Conservation (phyloP, 202 grass and related monocot species). For the Setaria viridis region DNA sequence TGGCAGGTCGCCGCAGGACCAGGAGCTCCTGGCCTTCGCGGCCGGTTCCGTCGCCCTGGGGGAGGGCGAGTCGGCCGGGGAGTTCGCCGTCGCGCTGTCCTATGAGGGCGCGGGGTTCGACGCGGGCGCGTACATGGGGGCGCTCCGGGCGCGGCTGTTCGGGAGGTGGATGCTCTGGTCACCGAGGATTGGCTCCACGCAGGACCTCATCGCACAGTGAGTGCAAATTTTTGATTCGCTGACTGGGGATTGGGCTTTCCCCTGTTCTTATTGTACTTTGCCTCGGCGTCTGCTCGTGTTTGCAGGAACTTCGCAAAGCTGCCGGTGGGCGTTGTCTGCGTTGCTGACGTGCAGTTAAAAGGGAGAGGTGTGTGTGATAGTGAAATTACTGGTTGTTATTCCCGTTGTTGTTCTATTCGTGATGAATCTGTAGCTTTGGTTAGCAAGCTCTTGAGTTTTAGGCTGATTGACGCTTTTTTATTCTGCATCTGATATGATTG, state of each 20-base stretch:
- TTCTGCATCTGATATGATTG: not conserved
- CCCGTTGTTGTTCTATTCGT: not conserved
- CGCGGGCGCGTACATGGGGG: slow-evolving; percentile 61
- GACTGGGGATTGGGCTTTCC: not conserved
- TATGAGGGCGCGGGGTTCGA: slow-evolving; percentile 42
- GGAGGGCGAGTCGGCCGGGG: not conserved
- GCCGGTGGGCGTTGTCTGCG: slow-evolving; percentile 77
- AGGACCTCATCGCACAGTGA: slow-evolving; percentile 78
- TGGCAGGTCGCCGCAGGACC: slow-evolving; percentile 67
- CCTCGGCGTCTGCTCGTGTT: not conserved
- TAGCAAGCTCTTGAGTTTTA: not conserved
- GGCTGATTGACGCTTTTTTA: not conserved
- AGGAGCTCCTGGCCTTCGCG: slow-evolving; percentile 46
- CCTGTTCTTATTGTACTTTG: not conserved
- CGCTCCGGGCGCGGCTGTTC: slow-evolving; percentile 57
- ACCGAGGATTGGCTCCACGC: slow-evolving; percentile 83
- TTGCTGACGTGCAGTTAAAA: slow-evolving; percentile 79
- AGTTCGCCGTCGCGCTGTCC: slow-evolving; percentile 46
- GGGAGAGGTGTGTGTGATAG: slow-evolving; percentile 74
- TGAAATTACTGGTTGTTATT: not conserved
- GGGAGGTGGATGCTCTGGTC: slow-evolving; percentile 84
- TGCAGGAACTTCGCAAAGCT: slow-evolving; percentile 86
- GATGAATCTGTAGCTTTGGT: not conserved
- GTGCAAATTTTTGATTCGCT: slow-evolving; percentile 28
- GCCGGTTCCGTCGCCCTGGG: slow-evolving; percentile 16